Base-by-base conservation (phyloP, 106 monocot species). In the Agapanthus africanus region DNA sequence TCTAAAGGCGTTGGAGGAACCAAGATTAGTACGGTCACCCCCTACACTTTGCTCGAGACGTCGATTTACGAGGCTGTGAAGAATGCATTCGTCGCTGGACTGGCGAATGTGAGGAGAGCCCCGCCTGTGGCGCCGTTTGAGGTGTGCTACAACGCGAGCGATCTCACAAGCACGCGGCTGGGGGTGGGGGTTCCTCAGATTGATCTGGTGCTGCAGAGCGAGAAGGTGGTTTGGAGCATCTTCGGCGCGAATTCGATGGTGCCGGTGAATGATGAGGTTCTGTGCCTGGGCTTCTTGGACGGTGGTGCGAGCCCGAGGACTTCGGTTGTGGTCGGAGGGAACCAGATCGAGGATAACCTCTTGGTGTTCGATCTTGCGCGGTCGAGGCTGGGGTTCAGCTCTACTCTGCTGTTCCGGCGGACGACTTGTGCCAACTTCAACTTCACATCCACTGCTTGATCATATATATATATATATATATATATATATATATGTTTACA, bases 231-330 rank as follows among this genome's bases (percentile, higher is more conserved):
- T 18, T 80, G 87, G 80, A 66, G 52, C 28, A 74, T 83, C n/a
- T 87, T 74, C 11, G 88, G 84, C 11, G 68, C 72, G 39, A 80
- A 88, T 64, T 84, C 91, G 66, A 82, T 91, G 87, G 82, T 87
- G 65, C 18, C 28, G 54, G 82, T 66, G 70, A 63, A 18, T 18
- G 52, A 61, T 2, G 77, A 65, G 3, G 80, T 69, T 27, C 41
- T 78, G 11, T 91, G 91, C 57, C 68, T 91, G 68, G 91, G 62
- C 26, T 68, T 91, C 25, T 74, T 91, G 14, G 87, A 91, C 59
- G 91, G 78, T 1, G 91, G 87, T 7, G 30, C 0, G 63, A 51
- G 37, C 1, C 70, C 79, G 51, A 70, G 40, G 52, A 78, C 84
- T 19, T 69, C 87, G 26, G 61, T 91, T 11, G 82, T 91, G 50